Conservation (phyloP, 495 filamentous ascomycete genomes). For the Penicillium atrosanguineum region DNA sequence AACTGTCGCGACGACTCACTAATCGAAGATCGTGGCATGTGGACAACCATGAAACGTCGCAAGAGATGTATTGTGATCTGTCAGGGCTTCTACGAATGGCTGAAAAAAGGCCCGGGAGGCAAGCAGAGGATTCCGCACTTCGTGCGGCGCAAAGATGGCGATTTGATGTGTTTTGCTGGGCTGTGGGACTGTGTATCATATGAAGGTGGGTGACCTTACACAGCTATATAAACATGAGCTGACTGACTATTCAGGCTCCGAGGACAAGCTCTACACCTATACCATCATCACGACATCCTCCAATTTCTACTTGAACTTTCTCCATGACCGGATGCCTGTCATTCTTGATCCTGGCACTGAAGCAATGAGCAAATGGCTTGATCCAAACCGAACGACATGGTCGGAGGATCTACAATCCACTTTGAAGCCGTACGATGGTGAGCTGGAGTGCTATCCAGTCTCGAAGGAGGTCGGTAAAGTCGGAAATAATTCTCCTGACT, state of each 20-base stretch:
- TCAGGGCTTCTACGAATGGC: constrained; percentile 96
- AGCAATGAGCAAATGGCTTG: constrained; percentile 74
- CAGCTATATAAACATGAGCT: neutral
- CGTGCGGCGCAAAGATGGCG: constrained; percentile 74
- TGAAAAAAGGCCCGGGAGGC: constrained; percentile 68
- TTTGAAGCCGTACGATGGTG: constrained; percentile 72
- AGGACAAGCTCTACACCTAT: constrained; percentile 77
- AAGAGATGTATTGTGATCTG: constrained; percentile 86
- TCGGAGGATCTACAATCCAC: constrained; percentile 71
- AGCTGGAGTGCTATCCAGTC: constrained; percentile 83
- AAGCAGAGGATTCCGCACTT: constrained; percentile 84
- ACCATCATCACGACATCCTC: constrained; percentile 89
- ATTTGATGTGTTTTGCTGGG: constrained; percentile 85
- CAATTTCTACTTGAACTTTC: constrained; percentile 72
- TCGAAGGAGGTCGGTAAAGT: constrained; percentile 91
- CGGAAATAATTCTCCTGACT: constrained; percentile 81
- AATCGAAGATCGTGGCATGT: constrained; percentile 73
- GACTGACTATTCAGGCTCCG: constrained; percentile 32
- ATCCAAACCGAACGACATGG: constrained; percentile 70
- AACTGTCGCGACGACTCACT: constrained; percentile 94
- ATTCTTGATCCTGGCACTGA: constrained; percentile 77
- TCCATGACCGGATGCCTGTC: constrained; percentile 95
- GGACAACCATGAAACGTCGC: constrained; percentile 82
- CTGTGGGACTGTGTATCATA: constrained; percentile 87
- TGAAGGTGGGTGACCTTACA: constrained; percentile 52